Percentiles rank a stretch among this genome's conserved stretches.
phyloP scores from a whole-genome alignment of 192 early-diverging fungal species.

The Chytriomyces sp. region DNA sequence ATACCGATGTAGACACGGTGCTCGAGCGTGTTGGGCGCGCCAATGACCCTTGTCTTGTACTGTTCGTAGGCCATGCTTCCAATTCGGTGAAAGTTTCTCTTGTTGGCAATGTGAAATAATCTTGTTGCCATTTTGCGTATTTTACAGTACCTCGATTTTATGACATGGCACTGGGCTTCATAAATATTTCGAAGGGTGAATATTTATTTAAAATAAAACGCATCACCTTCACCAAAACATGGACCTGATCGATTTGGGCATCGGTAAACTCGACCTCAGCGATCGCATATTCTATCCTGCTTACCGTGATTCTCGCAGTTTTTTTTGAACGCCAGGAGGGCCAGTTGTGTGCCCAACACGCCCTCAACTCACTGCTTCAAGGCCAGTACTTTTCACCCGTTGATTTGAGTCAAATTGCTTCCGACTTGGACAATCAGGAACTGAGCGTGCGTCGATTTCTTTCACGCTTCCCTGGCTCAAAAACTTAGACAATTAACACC shows the following conservation, averaged over 20 bases:
- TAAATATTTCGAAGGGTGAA: not conserved
- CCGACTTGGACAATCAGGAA: constrained; percentile 70
- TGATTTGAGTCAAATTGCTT: constrained; percentile 73
- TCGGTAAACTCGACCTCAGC: not conserved
- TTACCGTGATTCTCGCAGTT: not conserved
- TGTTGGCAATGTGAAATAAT: no score
- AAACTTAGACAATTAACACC: not conserved
- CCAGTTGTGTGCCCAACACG: constrained; percentile 81
- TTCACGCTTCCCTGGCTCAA: not conserved
- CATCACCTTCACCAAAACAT: not conserved
- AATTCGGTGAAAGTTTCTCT: no score
- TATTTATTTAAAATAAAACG: not conserved
- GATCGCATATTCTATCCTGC: not conserved
- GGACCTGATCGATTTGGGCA: not conserved
- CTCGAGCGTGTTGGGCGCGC: constrained; percentile 86
- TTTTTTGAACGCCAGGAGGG: constrained; percentile 70
- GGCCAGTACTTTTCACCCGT: constrained; percentile 77
- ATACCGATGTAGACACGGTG: constrained; percentile 88
- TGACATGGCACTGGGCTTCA: no score
- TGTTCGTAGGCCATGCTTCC: constrained; percentile 1
- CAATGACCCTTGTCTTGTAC: constrained; percentile 83
- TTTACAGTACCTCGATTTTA: no score
- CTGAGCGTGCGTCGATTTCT: constrained; percentile 37
- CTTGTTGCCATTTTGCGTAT: no score
- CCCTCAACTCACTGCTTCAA: constrained; percentile 75